Percentiles rank a stretch among this genome's conserved stretches.
Conservation (phyloP, 2,329 filamentous ascomycete species). For the Xylariaceae sp. region DNA sequence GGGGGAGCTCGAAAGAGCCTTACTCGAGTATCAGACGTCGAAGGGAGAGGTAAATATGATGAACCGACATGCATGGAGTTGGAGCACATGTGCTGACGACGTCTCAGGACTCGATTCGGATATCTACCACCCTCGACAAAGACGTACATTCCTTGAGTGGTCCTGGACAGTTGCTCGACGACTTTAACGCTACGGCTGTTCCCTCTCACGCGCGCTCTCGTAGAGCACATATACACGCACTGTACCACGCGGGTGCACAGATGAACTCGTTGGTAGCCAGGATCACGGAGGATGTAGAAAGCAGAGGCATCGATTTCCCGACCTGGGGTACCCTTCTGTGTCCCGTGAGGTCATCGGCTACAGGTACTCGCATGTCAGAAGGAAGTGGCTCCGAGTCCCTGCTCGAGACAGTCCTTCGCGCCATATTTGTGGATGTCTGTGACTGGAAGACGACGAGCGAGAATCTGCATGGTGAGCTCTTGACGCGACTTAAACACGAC, state of each 20-base stretch:
- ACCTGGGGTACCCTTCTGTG: constrained; percentile 8
- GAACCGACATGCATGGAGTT: neutral
- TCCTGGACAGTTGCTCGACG: neutral
- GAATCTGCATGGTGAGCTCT: constrained; percentile 1
- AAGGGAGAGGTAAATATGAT: neutral
- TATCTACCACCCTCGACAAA: constrained; percentile 9
- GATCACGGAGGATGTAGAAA: constrained; percentile 6
- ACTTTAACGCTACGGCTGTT: constrained; percentile 7
- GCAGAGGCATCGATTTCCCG: constrained; percentile 6
- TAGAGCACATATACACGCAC: constrained; percentile 9
- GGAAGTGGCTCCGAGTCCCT: constrained; percentile 1
- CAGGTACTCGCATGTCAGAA: constrained; percentile 3
- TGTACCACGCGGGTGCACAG: constrained; percentile 9
- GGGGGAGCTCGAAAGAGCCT: neutral
- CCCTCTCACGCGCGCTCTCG: constrained; percentile 1
- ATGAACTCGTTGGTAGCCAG: constrained; percentile 2
- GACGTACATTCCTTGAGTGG: constrained; percentile 10
- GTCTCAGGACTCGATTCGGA: neutral
- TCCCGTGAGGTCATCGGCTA: constrained; percentile 8
- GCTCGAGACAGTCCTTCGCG: constrained; percentile 7
- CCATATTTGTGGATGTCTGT: constrained; percentile 11
- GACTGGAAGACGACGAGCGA: constrained; percentile 12
- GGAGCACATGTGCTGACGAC: neutral
- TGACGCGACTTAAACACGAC: neutral
- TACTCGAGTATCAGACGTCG: neutral